A percentile compares a stretch with the other conserved stretches of the same genome.
phyloP scores from a whole-genome alignment of 805 yeast species.

The Suhomyces tanzawaensis region DNA sequence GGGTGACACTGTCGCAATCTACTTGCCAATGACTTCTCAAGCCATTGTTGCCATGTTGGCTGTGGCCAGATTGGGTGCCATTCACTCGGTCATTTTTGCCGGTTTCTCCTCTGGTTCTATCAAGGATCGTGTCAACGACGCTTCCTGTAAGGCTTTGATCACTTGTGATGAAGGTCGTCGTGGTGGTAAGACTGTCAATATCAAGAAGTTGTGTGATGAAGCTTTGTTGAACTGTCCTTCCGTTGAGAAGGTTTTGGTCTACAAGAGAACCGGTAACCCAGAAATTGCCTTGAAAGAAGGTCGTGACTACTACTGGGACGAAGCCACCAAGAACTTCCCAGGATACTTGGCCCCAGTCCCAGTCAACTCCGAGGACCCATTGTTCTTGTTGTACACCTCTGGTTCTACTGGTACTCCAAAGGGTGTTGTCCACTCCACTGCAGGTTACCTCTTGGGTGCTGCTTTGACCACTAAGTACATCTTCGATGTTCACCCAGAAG shows the following conservation, averaged over 20 bases:
- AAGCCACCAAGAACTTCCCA: slow-evolving; percentile 61
- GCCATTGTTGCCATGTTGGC: slow-evolving; percentile 76
- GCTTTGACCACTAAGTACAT: slow-evolving; percentile 87
- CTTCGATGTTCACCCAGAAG: slow-evolving; percentile 88
- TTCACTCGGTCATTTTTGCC: slow-evolving; percentile 83
- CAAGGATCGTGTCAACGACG: slow-evolving; percentile 70
- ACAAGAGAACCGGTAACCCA: slow-evolving; percentile 66
- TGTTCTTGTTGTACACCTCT: slow-evolving; percentile 92
- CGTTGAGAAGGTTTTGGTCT: slow-evolving; percentile 69
- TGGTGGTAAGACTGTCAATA: slow-evolving; percentile 79
- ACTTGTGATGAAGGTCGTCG: slow-evolving; percentile 82
- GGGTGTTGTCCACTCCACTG: slow-evolving; percentile 95
- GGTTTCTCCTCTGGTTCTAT: slow-evolving; percentile 76
- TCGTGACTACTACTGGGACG: slow-evolving; percentile 78
- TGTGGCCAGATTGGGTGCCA: slow-evolving; percentile 75
- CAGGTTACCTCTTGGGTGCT: slow-evolving; percentile 92
- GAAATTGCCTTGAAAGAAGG: slow-evolving; percentile 48
- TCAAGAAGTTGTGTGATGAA: slow-evolving; percentile 80
- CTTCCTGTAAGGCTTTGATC: slow-evolving; percentile 66
- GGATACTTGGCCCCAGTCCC: slow-evolving; percentile 73
- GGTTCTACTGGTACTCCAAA: slow-evolving; percentile 99
- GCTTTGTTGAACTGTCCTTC: slow-evolving; percentile 65
- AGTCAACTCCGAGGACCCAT: slow-evolving; percentile 86
- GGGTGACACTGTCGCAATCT: slow-evolving; percentile 85
- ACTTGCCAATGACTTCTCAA: slow-evolving; percentile 83